These are phyloP conservation scores for Microstegium vimineum DNA, from an alignment of 176 grass and related monocot species.

Conservation along the genomic window DNA sequence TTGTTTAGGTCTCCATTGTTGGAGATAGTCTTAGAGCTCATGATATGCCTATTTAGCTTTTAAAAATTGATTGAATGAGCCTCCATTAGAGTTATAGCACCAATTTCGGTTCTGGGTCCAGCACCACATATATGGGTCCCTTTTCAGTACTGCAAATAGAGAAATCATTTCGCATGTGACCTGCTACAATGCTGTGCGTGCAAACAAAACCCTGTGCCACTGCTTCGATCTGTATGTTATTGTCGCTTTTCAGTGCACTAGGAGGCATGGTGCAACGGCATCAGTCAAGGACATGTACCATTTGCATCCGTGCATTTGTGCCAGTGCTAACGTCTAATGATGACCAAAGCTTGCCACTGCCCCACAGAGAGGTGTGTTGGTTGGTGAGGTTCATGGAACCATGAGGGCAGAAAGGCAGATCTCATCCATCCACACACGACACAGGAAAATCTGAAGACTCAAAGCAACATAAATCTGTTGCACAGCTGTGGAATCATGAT, in stretches of 20 bases:
- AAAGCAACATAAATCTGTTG: neutral
- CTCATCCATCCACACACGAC: neutral
- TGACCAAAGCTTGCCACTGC: neutral
- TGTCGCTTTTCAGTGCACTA: neutral
- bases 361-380: constrained; percentile 14
- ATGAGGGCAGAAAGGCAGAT: neutral
- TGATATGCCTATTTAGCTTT: neutral
- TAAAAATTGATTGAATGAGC: neutral
- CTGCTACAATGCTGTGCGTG: neutral
- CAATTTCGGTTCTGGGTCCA: neutral
- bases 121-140: neutral
- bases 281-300: constrained; percentile 1
- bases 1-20: too few relatives aligned
- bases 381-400: constrained; percentile 25
- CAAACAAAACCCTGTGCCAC: constrained; percentile 9
- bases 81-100: neutral
- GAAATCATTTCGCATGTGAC: constrained; percentile 1
- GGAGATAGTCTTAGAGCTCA: too few relatives aligned
- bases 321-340: neutral
- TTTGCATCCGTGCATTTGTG: neutral
- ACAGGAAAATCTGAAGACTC: neutral
- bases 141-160: neutral
- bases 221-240: neutral
- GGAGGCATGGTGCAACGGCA: constrained; percentile 8
- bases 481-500: neutral